Base-by-base conservation (phyloP, 306 rosid species). In the Biancaea sappan region DNA sequence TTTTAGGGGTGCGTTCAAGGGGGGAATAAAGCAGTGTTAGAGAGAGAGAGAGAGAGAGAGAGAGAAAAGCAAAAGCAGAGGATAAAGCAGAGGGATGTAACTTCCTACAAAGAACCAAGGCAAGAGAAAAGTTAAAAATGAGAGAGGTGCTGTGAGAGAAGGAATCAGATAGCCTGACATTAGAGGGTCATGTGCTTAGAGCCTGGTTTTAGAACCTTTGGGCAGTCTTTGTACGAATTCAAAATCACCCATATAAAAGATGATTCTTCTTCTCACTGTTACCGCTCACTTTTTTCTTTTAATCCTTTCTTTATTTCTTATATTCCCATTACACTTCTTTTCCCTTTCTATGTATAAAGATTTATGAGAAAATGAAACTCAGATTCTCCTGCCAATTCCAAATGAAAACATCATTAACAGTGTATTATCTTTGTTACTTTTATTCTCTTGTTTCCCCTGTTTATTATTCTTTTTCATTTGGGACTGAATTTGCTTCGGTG, bases 31-130 rank as follows among this genome's bases (percentile, higher is more conserved):
- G 98, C 59, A 65, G 75, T 69, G 85, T 63, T 62, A 25, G 38
- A 15, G 82, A 41, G 84, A 76, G 88, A 74, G 85, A 68, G 80
- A 74, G 83, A 84, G 71, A 25, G 71, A 83, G 75, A 81, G 78
- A 77, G 35, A 63, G 6, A 63, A 63, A 63, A 63, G 69, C 37
- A 19, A 63, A 63, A 63, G 69, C 51, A 63, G 51, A 19, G n/a
- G 69, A 63, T 86, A 91, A 92, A 92, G 88, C 82, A 86, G 88
- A 84, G 77, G 81, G 87, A 86, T 75, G 93, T 91, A 90, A 90
- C 92, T 94, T 94, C 98, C 93, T 86, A 77, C 90, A 87, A 86
- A 88, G 87, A 94, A 87, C 81, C 85, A 89, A 81, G 86, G 90
- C 79, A 58, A 79, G 86, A 64, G 21, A 69, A 74, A 70, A 75